phyloP scores from a whole-genome alignment of 345 rosid genomes.

The Streptanthus diversifolius region DNA sequence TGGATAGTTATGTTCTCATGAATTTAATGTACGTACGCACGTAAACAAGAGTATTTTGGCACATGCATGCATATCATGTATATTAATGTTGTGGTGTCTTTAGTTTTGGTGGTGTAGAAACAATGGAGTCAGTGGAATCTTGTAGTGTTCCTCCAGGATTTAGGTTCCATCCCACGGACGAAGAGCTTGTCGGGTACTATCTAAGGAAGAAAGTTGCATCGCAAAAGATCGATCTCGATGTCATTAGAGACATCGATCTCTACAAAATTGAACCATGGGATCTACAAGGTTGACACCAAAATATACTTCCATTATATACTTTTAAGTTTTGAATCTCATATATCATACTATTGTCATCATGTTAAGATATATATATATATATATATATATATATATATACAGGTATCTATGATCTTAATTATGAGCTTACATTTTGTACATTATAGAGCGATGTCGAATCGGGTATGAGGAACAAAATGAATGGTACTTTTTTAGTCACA shows the following conservation, averaged over 20 bases:
- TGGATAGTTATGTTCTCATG: not conserved
- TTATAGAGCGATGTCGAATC: slow-evolving; percentile 65
- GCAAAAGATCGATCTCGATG: slow-evolving; percentile 93
- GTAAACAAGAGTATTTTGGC: not conserved
- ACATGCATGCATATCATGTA: not conserved
- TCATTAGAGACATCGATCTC: slow-evolving; percentile 86
- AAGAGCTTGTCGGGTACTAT: slow-evolving; percentile 93
- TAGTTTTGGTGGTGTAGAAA: slow-evolving; percentile 41
- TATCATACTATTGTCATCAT: not conserved
- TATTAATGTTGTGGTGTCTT: slow-evolving; percentile 25
- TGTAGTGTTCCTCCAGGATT: slow-evolving; percentile 89
- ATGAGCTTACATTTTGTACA: not conserved
- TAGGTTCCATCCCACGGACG: slow-evolving; percentile 93
- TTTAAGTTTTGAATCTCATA: not conserved
- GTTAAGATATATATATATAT: not conserved
- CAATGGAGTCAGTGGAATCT: slow-evolving; percentile 56
- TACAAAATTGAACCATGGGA: slow-evolving; percentile 97
- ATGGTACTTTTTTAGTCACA: slow-evolving; percentile 97
- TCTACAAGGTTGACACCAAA: slow-evolving; percentile 59
- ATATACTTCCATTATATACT: not conserved
- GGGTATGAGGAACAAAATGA: slow-evolving; percentile 91
- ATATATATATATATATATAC: not conserved
- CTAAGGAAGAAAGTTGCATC: slow-evolving; percentile 88
- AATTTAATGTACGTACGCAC: not conserved
- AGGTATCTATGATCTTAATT: not conserved